A percentile compares a stretch with the other conserved stretches of the same genome.
Conservation (phyloP, 2,329 filamentous ascomycete genomes). For the Pestalotiopsis sp. region DNA sequence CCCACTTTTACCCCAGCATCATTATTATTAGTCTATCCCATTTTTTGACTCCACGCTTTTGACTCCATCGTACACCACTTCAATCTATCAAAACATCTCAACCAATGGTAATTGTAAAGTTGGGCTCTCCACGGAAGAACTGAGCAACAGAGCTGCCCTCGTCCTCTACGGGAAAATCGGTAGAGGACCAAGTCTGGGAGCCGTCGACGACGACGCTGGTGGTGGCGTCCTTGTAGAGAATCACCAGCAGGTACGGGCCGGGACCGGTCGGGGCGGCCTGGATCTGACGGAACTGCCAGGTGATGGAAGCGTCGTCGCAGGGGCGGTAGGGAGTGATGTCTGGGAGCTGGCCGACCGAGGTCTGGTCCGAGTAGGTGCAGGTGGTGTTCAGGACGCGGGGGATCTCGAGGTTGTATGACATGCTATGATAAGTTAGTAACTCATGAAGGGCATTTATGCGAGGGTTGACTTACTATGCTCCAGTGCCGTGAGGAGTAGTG, state of each 20-base stretch:
- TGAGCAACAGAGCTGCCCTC: conserved; percentile 18
- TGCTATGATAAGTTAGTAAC: background rate
- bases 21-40: no score
- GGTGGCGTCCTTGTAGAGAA: background rate
- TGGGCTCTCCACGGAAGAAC: conserved; percentile 21
- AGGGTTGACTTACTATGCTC: background rate
- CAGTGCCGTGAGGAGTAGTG: conserved; percentile 9
- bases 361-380: conserved; percentile 5
- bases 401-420: conserved; percentile 3
- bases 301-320: background rate
- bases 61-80: background rate
- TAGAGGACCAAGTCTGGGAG: conserved; percentile 5
- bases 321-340: background rate
- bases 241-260: conserved; percentile 4
- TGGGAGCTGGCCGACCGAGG: background rate
- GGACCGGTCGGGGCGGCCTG: background rate
- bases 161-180: conserved; percentile 10
- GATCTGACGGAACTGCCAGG: conserved; percentile 3
- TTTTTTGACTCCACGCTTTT: background rate
- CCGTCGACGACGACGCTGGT: conserved; percentile 1
- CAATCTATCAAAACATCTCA: background rate
- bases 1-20: no score
- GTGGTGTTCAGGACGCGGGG: conserved; percentile 3
- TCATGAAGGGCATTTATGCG: background rate
- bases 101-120: conserved; percentile 19